phyloP scores from a whole-genome alignment of 805 yeast species.

The Sungouiozyma ichnusensis region DNA sequence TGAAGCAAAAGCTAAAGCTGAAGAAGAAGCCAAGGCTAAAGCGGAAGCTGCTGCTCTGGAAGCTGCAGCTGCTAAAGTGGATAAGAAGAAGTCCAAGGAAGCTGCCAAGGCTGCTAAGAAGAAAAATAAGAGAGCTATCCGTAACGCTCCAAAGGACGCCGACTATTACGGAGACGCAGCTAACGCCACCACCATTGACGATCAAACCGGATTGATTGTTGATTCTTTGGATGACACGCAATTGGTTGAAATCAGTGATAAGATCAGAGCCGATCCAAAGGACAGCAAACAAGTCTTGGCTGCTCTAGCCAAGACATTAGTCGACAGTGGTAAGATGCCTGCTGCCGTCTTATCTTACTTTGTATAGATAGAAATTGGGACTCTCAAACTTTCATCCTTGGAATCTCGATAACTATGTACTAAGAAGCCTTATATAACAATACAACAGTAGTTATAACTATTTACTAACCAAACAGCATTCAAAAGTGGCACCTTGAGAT shows the following conservation, averaged over 20 bases:
- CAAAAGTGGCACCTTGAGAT: too few relatives aligned
- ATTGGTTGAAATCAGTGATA: slow-evolving; percentile 63
- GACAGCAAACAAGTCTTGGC: slow-evolving; percentile 49
- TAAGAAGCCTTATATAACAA: background rate
- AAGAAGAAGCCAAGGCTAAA: slow-evolving; percentile 75
- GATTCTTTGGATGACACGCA: slow-evolving; percentile 73
- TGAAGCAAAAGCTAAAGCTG: slow-evolving; percentile 79
- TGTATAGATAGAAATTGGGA: too few relatives aligned
- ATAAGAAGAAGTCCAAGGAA: slow-evolving; percentile 91
- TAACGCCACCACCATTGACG: slow-evolving; percentile 57
- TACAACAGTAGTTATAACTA: too few relatives aligned
- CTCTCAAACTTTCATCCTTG: too few relatives aligned
- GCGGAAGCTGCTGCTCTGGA: slow-evolving; percentile 67
- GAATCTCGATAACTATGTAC: background rate
- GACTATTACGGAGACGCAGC: slow-evolving; percentile 72
- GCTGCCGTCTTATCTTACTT: slow-evolving; percentile 47
- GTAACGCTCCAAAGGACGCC: slow-evolving; percentile 72
- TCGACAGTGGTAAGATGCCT: slow-evolving; percentile 45
- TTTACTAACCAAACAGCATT: too few relatives aligned
- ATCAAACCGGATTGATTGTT: slow-evolving; percentile 68
- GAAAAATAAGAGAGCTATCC: slow-evolving; percentile 87
- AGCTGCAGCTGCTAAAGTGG: slow-evolving; percentile 50
- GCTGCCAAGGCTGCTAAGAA: slow-evolving; percentile 81
- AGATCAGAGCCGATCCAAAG: slow-evolving; percentile 45
- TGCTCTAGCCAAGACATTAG: slow-evolving; percentile 44